phyloP scores from a whole-genome alignment of 176 grass and related monocot genomes.

The Oryza punctata region DNA sequence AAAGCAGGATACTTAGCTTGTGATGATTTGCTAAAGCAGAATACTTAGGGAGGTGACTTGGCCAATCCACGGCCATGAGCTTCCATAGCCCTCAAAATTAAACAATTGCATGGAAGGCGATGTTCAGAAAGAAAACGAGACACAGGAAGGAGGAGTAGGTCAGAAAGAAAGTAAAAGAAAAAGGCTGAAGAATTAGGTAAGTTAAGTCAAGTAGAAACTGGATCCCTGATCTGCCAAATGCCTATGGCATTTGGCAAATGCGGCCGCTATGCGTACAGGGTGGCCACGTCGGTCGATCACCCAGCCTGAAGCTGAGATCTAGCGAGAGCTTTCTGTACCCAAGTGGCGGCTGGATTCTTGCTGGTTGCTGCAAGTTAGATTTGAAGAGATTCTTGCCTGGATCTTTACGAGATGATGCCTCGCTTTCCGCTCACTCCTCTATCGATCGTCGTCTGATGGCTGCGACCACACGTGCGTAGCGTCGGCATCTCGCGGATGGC shows the following conservation, averaged over 20 bases:
- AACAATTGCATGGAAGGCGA: not conserved
- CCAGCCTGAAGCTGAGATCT: conserved; percentile 24
- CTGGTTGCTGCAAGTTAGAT: conserved; percentile 22
- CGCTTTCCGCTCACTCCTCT: conserved; percentile 21
- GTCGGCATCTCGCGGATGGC: not conserved
- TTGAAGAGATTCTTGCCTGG: conserved; percentile 30
- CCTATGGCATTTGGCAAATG: not conserved
- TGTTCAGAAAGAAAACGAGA: not conserved
- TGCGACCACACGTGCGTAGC: conserved; percentile 25
- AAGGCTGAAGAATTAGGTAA: conserved; percentile 27
- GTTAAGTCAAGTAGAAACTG: not conserved
- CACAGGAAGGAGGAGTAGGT: conserved; percentile 12
- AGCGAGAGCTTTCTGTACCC: conserved; percentile 12
- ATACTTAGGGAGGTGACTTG: conserved; percentile 26
- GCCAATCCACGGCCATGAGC: conserved; percentile 41
- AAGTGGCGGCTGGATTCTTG: conserved; percentile 3
- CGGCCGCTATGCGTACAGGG: conserved; percentile 40
- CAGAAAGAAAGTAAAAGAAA: conserved; percentile 14
- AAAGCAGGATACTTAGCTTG: not conserved
- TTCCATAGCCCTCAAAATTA: not conserved
- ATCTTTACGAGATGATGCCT: not conserved
- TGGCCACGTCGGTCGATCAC: not conserved
- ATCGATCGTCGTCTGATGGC: conserved; percentile 11
- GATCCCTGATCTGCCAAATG: conserved; percentile 9
- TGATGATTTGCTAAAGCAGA: conserved; percentile 7